These are phyloP conservation scores for Penicillium samsonianum DNA, from an alignment of 495 filamentous ascomycete genomes.

Conservation along the genomic window DNA sequence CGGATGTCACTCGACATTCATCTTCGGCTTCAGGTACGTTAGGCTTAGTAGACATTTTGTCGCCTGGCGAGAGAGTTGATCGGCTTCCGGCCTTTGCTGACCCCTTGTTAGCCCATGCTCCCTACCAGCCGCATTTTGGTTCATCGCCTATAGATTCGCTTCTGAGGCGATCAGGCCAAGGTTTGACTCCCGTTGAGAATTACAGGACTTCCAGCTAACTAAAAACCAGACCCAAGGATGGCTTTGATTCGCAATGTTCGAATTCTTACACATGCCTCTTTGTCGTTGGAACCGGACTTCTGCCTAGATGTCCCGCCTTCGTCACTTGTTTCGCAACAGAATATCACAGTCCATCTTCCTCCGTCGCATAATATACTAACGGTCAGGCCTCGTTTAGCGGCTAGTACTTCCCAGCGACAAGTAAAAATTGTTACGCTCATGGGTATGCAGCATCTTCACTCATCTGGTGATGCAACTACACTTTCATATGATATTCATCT, in stretches of 20 bases:
- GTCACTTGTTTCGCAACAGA: conserved; percentile 62
- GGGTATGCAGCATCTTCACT: conserved; percentile 47
- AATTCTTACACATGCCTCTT: conserved; percentile 63
- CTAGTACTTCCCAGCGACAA: conserved; percentile 57
- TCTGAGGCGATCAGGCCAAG: conserved; percentile 54
- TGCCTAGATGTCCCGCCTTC: conserved; percentile 61
- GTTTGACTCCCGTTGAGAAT: conserved; percentile 34
- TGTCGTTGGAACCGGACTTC: conserved; percentile 56
- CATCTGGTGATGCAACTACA: conserved; percentile 44
- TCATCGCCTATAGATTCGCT: conserved; percentile 34
- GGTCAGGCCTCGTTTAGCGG: conserved; percentile 60
- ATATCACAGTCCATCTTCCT: conserved; percentile 65
- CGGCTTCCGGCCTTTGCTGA: conserved; percentile 1
- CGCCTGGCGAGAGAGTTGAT: neutral
- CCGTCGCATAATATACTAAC: conserved; percentile 64
- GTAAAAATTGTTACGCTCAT: conserved; percentile 64
- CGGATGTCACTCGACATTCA: neutral
- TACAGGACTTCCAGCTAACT: conserved; percentile 13
- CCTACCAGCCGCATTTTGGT: conserved; percentile 21
- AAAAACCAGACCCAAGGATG: conserved; percentile 44
- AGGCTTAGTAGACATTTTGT: neutral
- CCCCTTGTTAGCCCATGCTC: neutral
- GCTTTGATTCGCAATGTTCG: conserved; percentile 67
- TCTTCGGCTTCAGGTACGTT: conserved; percentile 2
- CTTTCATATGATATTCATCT: conserved; percentile 64